Conservation (phyloP, 371 early-diverging fungal genomes). For the Dinochytrium kinnereticum region DNA sequence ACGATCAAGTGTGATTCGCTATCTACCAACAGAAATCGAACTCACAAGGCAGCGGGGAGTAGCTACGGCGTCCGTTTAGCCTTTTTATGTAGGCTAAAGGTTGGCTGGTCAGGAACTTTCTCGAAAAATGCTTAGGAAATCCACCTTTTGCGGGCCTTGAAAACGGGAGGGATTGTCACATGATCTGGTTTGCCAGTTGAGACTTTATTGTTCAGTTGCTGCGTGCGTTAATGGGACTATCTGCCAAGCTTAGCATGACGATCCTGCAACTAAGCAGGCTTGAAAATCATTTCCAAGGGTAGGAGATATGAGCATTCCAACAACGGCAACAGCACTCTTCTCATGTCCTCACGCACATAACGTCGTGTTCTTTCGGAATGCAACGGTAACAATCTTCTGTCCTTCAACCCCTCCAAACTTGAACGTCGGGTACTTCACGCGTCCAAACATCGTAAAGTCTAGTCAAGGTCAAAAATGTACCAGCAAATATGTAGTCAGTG, state of each 20-base stretch:
- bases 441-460: constrained; percentile 61
- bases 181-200: too few relatives aligned
- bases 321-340: too few relatives aligned
- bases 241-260: not conserved
- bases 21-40: too few relatives aligned
- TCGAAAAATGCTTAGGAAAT: not conserved
- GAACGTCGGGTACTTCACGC: constrained; percentile 81
- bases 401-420: constrained; percentile 87
- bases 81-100: not conserved
- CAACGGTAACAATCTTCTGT: constrained; percentile 83
- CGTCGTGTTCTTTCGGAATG: constrained; percentile 71
- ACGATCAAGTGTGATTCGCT: too few relatives aligned
- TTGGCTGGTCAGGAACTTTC: not conserved
- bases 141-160: not conserved
- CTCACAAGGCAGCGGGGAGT: too few relatives aligned
- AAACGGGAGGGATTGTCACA: not conserved
- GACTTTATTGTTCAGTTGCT: too few relatives aligned
- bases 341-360: too few relatives aligned
- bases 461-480: not conserved
- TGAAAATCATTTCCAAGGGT: too few relatives aligned
- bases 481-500: not conserved
- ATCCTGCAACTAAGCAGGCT: too few relatives aligned
- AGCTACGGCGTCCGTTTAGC: not conserved
- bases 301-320: too few relatives aligned
- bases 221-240: not conserved